phyloP scores from a whole-genome alignment of 2,329 filamentous ascomycete genomes.

The Whalleya microplaca region DNA sequence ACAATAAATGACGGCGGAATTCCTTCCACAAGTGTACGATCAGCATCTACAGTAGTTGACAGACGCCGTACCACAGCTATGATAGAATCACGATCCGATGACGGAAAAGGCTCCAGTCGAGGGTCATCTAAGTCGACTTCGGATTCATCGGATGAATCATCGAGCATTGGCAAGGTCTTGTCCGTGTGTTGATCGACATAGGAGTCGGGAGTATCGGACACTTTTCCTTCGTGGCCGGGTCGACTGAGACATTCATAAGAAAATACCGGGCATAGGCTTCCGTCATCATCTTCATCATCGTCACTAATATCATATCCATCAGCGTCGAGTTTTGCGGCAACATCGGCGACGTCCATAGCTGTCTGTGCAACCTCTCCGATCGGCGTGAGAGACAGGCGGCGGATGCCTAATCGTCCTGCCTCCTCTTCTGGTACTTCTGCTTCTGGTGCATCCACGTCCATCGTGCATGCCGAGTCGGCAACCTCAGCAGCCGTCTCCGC shows the following conservation, averaged over 20 bases:
- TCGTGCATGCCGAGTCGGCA: constrained; percentile 38
- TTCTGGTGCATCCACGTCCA: constrained; percentile 38
- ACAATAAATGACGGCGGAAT: constrained; percentile 24
- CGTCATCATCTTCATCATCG: constrained; percentile 11
- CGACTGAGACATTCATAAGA: constrained; percentile 33
- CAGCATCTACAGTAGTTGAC: constrained; percentile 32
- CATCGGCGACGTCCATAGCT: constrained; percentile 50
- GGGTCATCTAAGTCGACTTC: constrained; percentile 35
- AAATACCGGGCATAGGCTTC: constrained; percentile 23
- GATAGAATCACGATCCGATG: constrained; percentile 35
- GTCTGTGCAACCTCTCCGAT: constrained; percentile 46
- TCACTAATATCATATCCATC: constrained; percentile 15
- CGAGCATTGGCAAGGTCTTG: constrained; percentile 1
- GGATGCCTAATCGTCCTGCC: constrained; percentile 37
- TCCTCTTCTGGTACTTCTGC: constrained; percentile 38
- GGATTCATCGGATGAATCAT: constrained; percentile 9
- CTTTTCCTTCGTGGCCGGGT: constrained; percentile 10
- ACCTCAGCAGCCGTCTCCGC: constrained; percentile 40
- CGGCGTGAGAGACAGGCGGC: constrained; percentile 43
- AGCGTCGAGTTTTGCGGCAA: constrained; percentile 43
- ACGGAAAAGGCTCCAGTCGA: constrained; percentile 35
- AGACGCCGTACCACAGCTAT: constrained; percentile 37
- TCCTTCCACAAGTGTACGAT: constrained; percentile 29
- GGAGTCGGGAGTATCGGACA: not conserved
- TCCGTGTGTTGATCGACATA: not conserved